Conservation (phyloP, 2,329 filamentous ascomycete genomes). For the Trichophyton benhamiae region DNA sequence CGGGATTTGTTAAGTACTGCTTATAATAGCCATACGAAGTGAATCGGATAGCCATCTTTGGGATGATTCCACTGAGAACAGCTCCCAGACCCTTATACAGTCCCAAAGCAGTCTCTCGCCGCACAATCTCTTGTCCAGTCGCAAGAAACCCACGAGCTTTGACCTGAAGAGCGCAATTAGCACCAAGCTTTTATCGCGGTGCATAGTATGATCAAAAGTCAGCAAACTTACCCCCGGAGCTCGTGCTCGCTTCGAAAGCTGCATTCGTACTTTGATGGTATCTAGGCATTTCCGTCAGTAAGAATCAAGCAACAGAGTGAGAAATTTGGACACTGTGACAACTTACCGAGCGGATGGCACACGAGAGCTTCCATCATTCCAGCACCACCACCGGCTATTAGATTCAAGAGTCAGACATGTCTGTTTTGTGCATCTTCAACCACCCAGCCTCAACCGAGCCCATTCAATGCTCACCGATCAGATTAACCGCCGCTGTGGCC, state of each 20-base stretch:
- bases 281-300: constrained; percentile 41
- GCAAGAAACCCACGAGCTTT: constrained; percentile 77
- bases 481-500: constrained; percentile 73
- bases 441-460: background rate
- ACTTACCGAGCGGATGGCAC: constrained; percentile 80
- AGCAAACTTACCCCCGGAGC: constrained; percentile 55
- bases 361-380: constrained; percentile 98
- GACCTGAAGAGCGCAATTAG: constrained; percentile 26
- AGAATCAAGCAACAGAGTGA: background rate
- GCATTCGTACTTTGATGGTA: constrained; percentile 99
- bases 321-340: background rate
- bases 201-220: background rate
- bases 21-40: constrained; percentile 96
- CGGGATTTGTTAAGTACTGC: constrained; percentile 57
- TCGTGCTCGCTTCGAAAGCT: constrained; percentile 76
- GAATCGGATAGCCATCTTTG: constrained; percentile 99
- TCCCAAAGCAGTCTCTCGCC: constrained; percentile 78
- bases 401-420: constrained; percentile 7
- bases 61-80: constrained; percentile 88
- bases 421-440: constrained; percentile 11
- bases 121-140: constrained; percentile 77
- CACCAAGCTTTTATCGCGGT: background rate
- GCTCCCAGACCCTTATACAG: constrained; percentile 98
- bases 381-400: constrained; percentile 77
- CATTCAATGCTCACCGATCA: constrained; percentile 56